Evolutionary conservation across 2,329 filamentous ascomycete genomes (phyloP), one percentile per base, ranked within the genome.

Genomic region (Neonectria coccinea): DNA sequence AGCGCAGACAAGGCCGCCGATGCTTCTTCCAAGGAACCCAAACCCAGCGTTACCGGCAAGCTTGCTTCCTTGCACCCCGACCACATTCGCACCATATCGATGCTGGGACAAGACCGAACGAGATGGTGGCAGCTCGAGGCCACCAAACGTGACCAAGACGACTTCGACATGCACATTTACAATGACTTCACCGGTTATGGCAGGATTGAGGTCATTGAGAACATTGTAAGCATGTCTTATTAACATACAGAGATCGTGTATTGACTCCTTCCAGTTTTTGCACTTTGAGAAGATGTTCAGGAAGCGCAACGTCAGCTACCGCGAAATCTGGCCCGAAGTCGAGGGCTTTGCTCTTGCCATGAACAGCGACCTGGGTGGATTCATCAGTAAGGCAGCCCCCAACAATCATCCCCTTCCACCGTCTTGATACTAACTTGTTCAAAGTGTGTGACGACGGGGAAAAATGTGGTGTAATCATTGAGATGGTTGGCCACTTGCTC

Each of bases 151-250:
- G 67, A 73, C 53, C 80, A 78, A 2, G 81, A 84, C 52, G 64
- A 64, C 41, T 83, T 84, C 45, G 18, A 18, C 7, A 80, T 84
- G 78, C 74, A 82, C 67, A 78, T 78, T 2, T 83, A 76, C 69
- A 84, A 83, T 56, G 79, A 84, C 64, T 79, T 79, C 51, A 68
- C 56, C 5, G 72, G 62, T 4, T 83, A 81, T 48, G 82, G 82
- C 1, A 56, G 73, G 8, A 45, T 84, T 0, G 81, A 85, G 71
- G 67, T 81, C 0, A 25, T 83, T 5, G 75, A 84, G 68, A 85
- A 84, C 56, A 56, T 70, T 2, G 70, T 69, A 51, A 58, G 63
- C 62, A 77, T 6, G 4, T 16, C 10, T 3, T 1, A 4, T 3
- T 1, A 3, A 14, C 2, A 20, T 4, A 10, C 25, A 12, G n/a